These are phyloP conservation scores for Cynanchum wilfordii DNA, from an alignment of 257 asterid genomes.

Conservation along the genomic window DNA sequence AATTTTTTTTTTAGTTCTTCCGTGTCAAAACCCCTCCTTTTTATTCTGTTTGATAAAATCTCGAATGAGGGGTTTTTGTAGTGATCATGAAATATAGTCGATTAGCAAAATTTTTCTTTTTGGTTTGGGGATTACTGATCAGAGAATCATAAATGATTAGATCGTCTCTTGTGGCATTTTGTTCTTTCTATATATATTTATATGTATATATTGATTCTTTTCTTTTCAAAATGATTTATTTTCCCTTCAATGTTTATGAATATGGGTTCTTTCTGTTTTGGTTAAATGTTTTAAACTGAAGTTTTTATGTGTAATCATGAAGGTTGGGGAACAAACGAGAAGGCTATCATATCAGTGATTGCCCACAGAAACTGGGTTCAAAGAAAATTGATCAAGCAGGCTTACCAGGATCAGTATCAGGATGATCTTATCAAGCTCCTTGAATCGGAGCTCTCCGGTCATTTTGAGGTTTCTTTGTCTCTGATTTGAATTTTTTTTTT, in stretches of 20 bases:
- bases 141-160: not conserved
- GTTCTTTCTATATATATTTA: not conserved
- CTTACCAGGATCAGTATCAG: slow-evolving; percentile 55
- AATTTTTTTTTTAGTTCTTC: not conserved
- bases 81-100: too few relatives aligned
- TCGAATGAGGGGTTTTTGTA: too few relatives aligned
- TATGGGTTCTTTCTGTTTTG: not conserved
- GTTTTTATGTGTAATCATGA: not conserved
- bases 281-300: too few relatives aligned
- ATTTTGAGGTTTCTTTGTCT: slow-evolving; percentile 47
- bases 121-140: too few relatives aligned
- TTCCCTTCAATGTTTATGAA: not conserved
- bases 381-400: slow-evolving; percentile 50
- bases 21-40: too few relatives aligned
- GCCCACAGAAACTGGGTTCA: slow-evolving; percentile 58
- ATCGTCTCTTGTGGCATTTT: not conserved
- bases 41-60: too few relatives aligned
- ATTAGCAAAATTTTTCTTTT: too few relatives aligned
- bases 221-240: too few relatives aligned
- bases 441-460: slow-evolving; percentile 64
- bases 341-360: slow-evolving; percentile 43
- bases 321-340: slow-evolving; percentile 89
- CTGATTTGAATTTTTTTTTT: too few relatives aligned
- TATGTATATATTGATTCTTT: not conserved
- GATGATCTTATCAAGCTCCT: slow-evolving; percentile 73